Evolutionary conservation across 2,329 filamentous ascomycete genomes (phyloP).

Genomic region (Erysiphe pulchra): DNA sequence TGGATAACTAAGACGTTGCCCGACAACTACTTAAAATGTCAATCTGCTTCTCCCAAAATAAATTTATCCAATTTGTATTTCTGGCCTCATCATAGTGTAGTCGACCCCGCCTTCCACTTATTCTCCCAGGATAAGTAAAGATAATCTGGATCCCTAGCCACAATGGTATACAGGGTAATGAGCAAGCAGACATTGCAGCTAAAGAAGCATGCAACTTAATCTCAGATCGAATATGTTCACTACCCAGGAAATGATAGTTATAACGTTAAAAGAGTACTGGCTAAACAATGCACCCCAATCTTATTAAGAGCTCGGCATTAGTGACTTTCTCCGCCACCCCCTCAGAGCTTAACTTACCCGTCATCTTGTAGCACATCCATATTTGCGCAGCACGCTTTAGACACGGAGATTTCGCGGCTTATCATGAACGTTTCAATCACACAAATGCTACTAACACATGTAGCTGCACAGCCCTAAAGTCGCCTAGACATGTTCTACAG

Average conservation of each 20-base stretch:
- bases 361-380: neutral
- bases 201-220: neutral
- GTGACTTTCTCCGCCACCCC: neutral
- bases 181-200: neutral
- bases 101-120: neutral
- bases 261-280: neutral
- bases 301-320: neutral
- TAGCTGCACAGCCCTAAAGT: neutral
- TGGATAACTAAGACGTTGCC: too few species aligned
- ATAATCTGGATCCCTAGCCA: neutral
- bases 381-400: neutral
- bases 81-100: neutral
- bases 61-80: neutral
- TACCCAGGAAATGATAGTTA: neutral
- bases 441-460: neutral
- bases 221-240: neutral
- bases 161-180: neutral
- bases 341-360: neutral
- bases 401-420: neutral
- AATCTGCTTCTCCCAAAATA: too few species aligned
- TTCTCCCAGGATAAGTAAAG: neutral
- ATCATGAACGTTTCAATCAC: neutral
- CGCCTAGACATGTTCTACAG: neutral
- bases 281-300: neutral
- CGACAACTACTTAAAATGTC: too few species aligned